Base-by-base conservation (phyloP, 331 rosid genomes). In the Spiraea crenata region DNA sequence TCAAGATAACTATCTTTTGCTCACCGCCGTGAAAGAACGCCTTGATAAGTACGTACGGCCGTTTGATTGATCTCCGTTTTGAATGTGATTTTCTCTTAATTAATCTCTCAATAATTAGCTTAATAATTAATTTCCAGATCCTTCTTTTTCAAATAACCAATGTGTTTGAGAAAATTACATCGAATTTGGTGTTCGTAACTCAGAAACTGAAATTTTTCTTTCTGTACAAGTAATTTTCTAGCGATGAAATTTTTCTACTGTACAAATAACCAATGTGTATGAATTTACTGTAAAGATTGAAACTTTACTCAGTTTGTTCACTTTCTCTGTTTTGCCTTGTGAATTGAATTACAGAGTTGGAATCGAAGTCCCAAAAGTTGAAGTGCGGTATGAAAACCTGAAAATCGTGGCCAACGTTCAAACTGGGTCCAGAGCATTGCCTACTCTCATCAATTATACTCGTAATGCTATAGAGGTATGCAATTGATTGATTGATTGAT, bases 371-470 rank as follows among this genome's bases (percentile, higher is more conserved):
- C 91, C 95, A 14, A 90, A 54, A 3, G 65, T 92, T 14, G 98
- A 92, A 74, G 86, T 92, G 31, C 82, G 85, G 62, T 92, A 73
- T 61, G 77, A 37, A 76, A 72, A 92, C 63, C 80, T 90, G 85
- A 86, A 77, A 16, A 71, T 90, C 7, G 77, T 11, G 66, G 98
- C 96, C 6, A 38, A 90, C 7, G 90, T 92, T 65, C 89, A 90
- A 62, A 49, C 72, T 15, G 98, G 93, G 47, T 75, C 86, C 60
- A 82, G 96, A 85, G 87, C 96, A 45, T 75, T 92, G 72, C 98
- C 96, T 61, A 92, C 96, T 72, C 71, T 92, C 57, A 10, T 73
- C n/a, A 92, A 92, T 74, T 78, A 47, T 73, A 13, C 86, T 4
- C 76, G 83, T 17, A 80, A 90, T 25, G 75, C 4, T 14, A 3